A percentile compares a stretch with the other conserved stretches of the same genome.
Evolutionary conservation across 177 flowering plant genomes (phyloP).

Genomic region (Vitis hybrid): DNA sequence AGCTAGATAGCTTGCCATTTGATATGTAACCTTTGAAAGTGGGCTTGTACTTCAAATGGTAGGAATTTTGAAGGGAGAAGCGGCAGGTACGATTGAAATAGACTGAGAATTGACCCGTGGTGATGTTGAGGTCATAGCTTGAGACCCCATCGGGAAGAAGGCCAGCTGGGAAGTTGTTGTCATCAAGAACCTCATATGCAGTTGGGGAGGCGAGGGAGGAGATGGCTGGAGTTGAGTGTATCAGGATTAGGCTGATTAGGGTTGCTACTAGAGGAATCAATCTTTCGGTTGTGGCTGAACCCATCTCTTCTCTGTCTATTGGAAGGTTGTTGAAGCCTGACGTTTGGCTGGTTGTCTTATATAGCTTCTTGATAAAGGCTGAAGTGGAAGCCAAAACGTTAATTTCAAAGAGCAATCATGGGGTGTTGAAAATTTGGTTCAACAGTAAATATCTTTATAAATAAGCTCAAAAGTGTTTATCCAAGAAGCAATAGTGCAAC

Average conservation of each 20-base stretch:
- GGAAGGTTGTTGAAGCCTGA: too few species aligned
- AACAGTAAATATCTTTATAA: too few species aligned
- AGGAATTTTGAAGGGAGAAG: slow-evolving; percentile 39
- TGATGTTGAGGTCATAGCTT: slow-evolving; percentile 23
- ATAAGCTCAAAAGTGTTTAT: too few species aligned
- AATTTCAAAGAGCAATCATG: too few species aligned
- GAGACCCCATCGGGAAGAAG: slow-evolving; percentile 33
- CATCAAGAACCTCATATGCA: slow-evolving; percentile 23
- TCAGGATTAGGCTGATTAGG: neutral
- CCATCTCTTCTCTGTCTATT: too few species aligned
- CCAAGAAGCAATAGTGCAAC: too few species aligned
- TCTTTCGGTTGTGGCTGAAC: neutral
- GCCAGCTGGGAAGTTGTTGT: slow-evolving; percentile 32
- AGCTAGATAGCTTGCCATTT: slow-evolving; percentile 18
- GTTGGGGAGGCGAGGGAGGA: slow-evolving; percentile 3
- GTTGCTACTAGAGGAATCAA: neutral
- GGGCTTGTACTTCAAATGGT: slow-evolving; percentile 32
- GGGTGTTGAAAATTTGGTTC: too few species aligned
- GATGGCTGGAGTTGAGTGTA: slow-evolving; percentile 2
- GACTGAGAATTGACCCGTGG: slow-evolving; percentile 32
- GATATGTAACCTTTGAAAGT: slow-evolving; percentile 31
- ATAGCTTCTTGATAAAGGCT: neutral
- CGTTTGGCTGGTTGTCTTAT: neutral
- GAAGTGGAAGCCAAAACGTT: too few species aligned
- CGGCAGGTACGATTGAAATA: slow-evolving; percentile 27